Evolutionary conservation across 257 asterid species (phyloP).

Genomic region (Avicennia marina): DNA sequence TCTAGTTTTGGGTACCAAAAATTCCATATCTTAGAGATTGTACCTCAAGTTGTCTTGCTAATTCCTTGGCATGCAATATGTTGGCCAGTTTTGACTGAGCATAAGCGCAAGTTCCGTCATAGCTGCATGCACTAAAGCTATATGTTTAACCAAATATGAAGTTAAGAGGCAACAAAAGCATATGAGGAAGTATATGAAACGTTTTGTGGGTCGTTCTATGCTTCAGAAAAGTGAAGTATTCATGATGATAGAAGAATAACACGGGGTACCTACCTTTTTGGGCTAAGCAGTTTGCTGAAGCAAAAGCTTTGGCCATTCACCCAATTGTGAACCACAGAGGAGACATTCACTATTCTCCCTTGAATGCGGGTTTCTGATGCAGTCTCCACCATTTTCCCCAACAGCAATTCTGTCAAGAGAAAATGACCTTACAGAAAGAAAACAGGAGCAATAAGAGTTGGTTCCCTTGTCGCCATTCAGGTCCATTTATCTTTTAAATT

Average conservation of each 20-base stretch:
- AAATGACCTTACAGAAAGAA: constrained; percentile 68
- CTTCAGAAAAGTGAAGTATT: neutral
- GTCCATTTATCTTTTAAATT: no score
- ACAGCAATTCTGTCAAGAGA: constrained; percentile 69
- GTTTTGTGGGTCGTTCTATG: neutral
- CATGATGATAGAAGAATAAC: neutral
- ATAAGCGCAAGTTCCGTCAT: constrained; percentile 79
- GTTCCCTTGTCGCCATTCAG: neutral
- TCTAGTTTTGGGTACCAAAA: no score
- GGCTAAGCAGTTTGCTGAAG: constrained; percentile 62
- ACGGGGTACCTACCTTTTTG: constrained; percentile 43
- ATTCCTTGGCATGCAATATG: constrained; percentile 85
- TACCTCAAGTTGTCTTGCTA: constrained; percentile 84
- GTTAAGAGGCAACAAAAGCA: neutral
- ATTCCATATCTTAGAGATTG: neutral
- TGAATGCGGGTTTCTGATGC: constrained; percentile 57
- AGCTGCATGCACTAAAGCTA: constrained; percentile 36
- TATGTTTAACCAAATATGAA: neutral
- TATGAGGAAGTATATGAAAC: neutral
- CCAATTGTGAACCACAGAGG: constrained; percentile 87
- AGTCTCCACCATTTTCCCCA: constrained; percentile 80
- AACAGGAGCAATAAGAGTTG: neutral
- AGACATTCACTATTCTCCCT: constrained; percentile 90
- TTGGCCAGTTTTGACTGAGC: constrained; percentile 88
- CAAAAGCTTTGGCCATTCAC: constrained; percentile 46